Evolutionary conservation across 768 basidiomycete genomes (phyloP).

Genomic region (Rhizopogon roseolus): DNA sequence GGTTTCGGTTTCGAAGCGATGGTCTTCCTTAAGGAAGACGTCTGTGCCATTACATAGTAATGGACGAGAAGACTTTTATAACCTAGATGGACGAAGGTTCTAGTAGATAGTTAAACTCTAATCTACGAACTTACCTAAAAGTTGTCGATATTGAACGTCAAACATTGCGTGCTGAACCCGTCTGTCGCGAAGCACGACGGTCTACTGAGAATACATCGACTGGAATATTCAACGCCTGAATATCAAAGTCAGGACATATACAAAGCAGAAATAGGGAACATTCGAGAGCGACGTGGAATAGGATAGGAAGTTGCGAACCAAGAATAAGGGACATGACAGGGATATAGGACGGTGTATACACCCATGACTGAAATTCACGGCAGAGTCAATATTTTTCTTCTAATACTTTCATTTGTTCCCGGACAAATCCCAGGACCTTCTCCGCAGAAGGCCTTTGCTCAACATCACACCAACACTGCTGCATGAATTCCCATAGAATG

Average conservation of each 20-base stretch:
- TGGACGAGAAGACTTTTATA: too few relatives aligned
- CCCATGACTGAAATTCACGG: too few relatives aligned
- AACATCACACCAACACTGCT: conserved; percentile 11
- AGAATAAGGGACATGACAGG: not conserved
- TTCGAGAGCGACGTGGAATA: not conserved
- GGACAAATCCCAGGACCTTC: not conserved
- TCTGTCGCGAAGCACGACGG: too few relatives aligned
- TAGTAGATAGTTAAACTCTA: too few relatives aligned
- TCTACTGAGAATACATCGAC: too few relatives aligned
- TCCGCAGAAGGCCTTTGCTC: not conserved
- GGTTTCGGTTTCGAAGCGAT: too few relatives aligned
- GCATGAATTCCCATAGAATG: conserved; percentile 1
- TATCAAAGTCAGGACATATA: not conserved
- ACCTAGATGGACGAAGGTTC: too few relatives aligned
- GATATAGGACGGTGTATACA: conserved; percentile 2
- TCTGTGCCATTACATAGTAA: too few relatives aligned
- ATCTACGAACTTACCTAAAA: too few relatives aligned
- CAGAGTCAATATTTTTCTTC: not conserved
- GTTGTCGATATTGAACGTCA: too few relatives aligned
- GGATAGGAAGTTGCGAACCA: not conserved
- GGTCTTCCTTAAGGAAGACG: too few relatives aligned
- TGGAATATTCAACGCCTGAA: not conserved
- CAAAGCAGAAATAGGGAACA: not conserved
- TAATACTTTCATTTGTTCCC: conserved; percentile 2
- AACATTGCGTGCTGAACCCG: too few relatives aligned